Conservation (phyloP, 768 basidiomycete species). For the Hericium rajendrae region DNA sequence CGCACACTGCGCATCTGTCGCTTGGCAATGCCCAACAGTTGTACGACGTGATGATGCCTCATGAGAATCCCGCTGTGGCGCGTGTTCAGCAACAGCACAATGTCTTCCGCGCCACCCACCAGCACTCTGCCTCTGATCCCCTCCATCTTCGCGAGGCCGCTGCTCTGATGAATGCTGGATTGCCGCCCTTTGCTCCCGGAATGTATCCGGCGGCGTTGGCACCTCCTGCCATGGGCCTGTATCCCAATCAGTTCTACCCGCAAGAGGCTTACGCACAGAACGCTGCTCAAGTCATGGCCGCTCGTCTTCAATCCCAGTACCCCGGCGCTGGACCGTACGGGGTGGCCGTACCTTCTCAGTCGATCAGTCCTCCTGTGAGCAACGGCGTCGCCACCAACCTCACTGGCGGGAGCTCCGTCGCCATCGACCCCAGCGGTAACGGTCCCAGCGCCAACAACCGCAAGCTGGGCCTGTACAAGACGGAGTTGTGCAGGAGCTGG, state of each 20-base stretch:
- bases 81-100: constrained; percentile 77
- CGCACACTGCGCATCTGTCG: constrained; percentile 59
- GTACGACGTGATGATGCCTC: constrained; percentile 60
- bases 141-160: constrained; percentile 66
- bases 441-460: constrained; percentile 89
- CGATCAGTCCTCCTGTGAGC: constrained; percentile 4
- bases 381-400: constrained; percentile 3
- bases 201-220: constrained; percentile 47
- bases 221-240: constrained; percentile 42
- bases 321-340: constrained; percentile 42
- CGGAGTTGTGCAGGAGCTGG: constrained; percentile 84
- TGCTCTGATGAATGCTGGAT: constrained; percentile 46
- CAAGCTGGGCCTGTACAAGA: constrained; percentile 87
- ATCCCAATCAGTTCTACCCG: constrained; percentile 62
- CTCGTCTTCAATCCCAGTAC: constrained; percentile 48
- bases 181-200: constrained; percentile 44
- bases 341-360: constrained; percentile 14
- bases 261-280: constrained; percentile 50
- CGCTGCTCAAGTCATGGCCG: constrained; percentile 42
- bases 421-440: constrained; percentile 27
- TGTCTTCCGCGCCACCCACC: constrained; percentile 63
- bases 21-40: constrained; percentile 68
- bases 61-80: constrained; percentile 54
- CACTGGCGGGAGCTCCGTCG: constrained; percentile 17
- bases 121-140: constrained; percentile 78